Conservation (phyloP, 345 rosid species). For the Ricinus communis region DNA sequence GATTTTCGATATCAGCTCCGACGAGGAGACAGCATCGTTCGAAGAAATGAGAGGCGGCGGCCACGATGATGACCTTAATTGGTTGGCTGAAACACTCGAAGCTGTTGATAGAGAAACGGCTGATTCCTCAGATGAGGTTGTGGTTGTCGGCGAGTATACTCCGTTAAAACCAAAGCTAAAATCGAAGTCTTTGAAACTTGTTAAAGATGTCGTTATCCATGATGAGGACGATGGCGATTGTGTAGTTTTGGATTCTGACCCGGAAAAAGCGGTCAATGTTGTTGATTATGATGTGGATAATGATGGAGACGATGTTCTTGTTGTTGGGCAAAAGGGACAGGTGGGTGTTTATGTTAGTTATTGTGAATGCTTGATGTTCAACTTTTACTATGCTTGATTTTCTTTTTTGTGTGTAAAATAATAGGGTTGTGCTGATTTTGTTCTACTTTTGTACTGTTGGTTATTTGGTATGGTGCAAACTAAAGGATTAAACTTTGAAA, state of each 20-base stretch:
- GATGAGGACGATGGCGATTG: constrained; percentile 54
- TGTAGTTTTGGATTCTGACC: constrained; percentile 58
- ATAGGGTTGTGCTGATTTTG: neutral
- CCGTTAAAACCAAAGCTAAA: constrained; percentile 32
- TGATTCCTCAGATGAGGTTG: constrained; percentile 44
- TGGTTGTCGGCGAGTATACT: constrained; percentile 46
- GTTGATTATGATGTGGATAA: constrained; percentile 12
- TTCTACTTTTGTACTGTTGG: neutral
- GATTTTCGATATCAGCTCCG: constrained; percentile 58
- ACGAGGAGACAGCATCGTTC: constrained; percentile 43
- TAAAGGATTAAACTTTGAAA: constrained; percentile 5
- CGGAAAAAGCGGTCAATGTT: constrained; percentile 39
- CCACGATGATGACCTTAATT: constrained; percentile 32
- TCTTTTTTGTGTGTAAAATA: neutral
- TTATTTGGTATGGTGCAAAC: neutral
- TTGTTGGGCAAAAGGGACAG: constrained; percentile 31
- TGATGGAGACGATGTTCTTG: constrained; percentile 43
- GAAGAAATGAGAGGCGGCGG: constrained; percentile 10
- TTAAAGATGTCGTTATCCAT: too few species aligned
- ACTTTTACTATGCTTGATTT: neutral
- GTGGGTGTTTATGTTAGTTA: neutral
- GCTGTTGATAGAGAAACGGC: constrained; percentile 23
- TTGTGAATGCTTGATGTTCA: neutral
- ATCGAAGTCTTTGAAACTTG: constrained; percentile 6
- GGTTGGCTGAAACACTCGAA: constrained; percentile 39